Conservation (phyloP, 306 rosid species). For the Dryas octopetala region DNA sequence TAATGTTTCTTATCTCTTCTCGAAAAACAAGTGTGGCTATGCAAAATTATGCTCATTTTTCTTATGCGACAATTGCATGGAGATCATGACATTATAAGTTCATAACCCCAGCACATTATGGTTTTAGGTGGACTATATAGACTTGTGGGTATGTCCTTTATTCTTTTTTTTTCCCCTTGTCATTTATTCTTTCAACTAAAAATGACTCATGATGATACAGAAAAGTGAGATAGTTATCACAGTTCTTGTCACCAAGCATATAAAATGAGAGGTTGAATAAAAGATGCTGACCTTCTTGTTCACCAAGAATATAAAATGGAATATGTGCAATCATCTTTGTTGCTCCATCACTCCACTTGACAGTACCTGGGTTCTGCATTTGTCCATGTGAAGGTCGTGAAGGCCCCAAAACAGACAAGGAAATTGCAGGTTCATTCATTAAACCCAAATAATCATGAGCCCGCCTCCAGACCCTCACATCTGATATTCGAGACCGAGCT, state of each 20-base stretch:
- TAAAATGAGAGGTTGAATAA: neutral
- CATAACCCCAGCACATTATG: too few species aligned
- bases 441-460: constrained; percentile 90
- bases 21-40: too few species aligned
- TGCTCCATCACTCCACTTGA: constrained; percentile 82
- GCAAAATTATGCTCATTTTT: too few species aligned
- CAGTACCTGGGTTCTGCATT: constrained; percentile 61
- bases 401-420: constrained; percentile 87
- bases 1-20: too few species aligned
- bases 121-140: too few species aligned
- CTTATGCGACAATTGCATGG: too few species aligned
- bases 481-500: constrained; percentile 86
- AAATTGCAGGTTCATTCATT: constrained; percentile 84
- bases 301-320: constrained; percentile 86
- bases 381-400: constrained; percentile 58
- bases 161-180: too few species aligned
- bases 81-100: too few species aligned
- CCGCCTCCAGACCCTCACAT: constrained; percentile 79
- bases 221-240: neutral
- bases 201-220: neutral
- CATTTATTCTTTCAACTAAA: neutral
- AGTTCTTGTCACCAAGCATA: constrained; percentile 30
- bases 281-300: constrained; percentile 63
- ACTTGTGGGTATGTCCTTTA: too few species aligned
- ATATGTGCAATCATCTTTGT: constrained; percentile 84